Evolutionary conservation across 2,329 filamentous ascomycete genomes (phyloP), one percentile per base, ranked within the genome.

Genomic region (Lasiodiplodia sp.): DNA sequence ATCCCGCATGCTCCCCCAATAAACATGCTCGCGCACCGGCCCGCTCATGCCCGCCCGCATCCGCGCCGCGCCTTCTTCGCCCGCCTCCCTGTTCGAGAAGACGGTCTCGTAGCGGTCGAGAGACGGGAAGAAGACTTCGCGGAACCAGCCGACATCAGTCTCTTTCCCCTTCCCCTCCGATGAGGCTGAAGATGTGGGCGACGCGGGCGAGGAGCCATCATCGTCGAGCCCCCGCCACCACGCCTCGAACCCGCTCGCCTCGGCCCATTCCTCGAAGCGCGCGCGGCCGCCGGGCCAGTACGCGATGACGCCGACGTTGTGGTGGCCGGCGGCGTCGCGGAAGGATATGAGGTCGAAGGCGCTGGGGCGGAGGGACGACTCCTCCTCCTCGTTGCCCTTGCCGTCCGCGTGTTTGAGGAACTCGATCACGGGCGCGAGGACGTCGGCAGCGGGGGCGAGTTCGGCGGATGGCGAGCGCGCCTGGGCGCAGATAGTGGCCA

Each of bases 1-100:
- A 69, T 84, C 82, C 16, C 82, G 77, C 81, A 83, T 83, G 71
- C 80, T 82, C 2, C 82, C 83, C 81, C 81, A 84, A 70, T 84
- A 84, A 1, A 76, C 80, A 70, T 84, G 83, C 72, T 84, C 80
- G 47, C 75, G 71, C 18, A 85, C 74, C 37, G 76, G 75, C 0
- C 79, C 80, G 21, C 77, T 80, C 4, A 82, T 73, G 2, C 70
- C 69, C 5, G 78, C 76, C 4, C 78, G 71, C 81, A 84, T 79
- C 69, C 82, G 73, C 7, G 79, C 81, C 10, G 77, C 79, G 14
- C 82, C 82, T 69, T 84, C 82, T 5, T 23, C 55, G 2, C 77
- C 76, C 1, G 76, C 72, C 23, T 72, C 69, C 28, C 75, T 74
- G 67, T 78, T 77, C 3, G 81, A 82, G 67, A 82, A 82, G 12